Conservation (phyloP, 768 basidiomycete genomes). For the Leccinum olivaceopallidum region DNA sequence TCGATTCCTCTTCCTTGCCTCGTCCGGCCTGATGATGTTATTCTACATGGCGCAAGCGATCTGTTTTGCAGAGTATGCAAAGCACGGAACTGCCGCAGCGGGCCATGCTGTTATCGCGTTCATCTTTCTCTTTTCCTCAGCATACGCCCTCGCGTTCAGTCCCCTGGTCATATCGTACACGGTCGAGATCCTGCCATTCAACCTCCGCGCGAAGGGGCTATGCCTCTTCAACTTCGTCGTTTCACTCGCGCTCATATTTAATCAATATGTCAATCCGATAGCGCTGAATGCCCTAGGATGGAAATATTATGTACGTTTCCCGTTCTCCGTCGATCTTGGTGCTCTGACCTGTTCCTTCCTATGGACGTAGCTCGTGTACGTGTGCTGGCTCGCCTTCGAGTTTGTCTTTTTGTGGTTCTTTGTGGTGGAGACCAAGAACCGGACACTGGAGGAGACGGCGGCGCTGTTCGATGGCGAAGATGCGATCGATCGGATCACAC, state of each 20-base stretch:
- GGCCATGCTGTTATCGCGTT: slow-evolving; percentile 52
- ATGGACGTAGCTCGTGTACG: slow-evolving; percentile 19
- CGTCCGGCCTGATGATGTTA: slow-evolving; percentile 54
- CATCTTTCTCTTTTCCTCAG: slow-evolving; percentile 55
- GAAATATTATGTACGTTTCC: slow-evolving; percentile 42
- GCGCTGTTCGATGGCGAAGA: slow-evolving; percentile 68
- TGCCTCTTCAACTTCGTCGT: slow-evolving; percentile 71
- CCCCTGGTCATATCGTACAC: slow-evolving; percentile 65
- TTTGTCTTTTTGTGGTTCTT: slow-evolving; percentile 16
- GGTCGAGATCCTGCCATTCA: slow-evolving; percentile 80
- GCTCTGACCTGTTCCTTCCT: not conserved
- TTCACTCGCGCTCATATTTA: slow-evolving; percentile 70
- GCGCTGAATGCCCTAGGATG: slow-evolving; percentile 55
- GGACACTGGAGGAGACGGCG: slow-evolving; percentile 74
- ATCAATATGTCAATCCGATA: slow-evolving; percentile 79
- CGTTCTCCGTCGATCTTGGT: not conserved
- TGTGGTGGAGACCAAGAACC: slow-evolving; percentile 25
- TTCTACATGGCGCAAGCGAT: slow-evolving; percentile 71
- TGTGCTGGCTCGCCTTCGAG: slow-evolving; percentile 20
- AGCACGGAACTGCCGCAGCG: slow-evolving; percentile 42
- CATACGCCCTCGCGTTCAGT: slow-evolving; percentile 72
- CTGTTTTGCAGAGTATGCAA: slow-evolving; percentile 57
- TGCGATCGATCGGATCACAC: slow-evolving; percentile 19
- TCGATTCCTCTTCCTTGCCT: slow-evolving; percentile 63
- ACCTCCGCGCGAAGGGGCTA: slow-evolving; percentile 78